Evolutionary conservation across 2,329 filamentous ascomycete species (phyloP), one percentile per base, ranked within the genome.

Genomic region (Fusarium drepaniforme): DNA sequence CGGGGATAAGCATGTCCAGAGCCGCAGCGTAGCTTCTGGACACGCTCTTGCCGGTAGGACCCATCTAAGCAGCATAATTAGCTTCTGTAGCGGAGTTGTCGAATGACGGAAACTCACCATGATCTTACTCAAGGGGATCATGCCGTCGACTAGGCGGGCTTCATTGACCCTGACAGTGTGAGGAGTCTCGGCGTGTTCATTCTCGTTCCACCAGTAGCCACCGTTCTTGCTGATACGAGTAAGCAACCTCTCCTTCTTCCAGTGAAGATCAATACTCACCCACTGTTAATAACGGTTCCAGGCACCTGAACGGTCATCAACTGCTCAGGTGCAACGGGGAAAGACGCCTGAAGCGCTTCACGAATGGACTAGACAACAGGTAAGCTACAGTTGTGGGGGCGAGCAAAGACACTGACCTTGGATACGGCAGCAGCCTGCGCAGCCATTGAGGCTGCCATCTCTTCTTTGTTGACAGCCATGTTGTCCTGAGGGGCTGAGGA

Each of bases 71-170:
- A 23, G 12, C 5, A 15, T 15, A 5, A 12, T 46, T 15, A 46
- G 42, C 3, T 5, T 42, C 42, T 23, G 6, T 21, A 46, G 3
- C 3, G 3, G 3, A 46, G 6, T 15, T 3, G 2, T 16, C 25
- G 25, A 25, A 25, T 25, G 4, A 25, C 25, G 25, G 25, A 25
- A 8, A 25, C 63, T 40, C 4, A 46, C 63, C 28, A 38, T 65
- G 38, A 38, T 25, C 37, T 65, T 65, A 2, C 30, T 40, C 12
- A 65, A 18, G 25, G 63, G 63, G n/a, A 65, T 46, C 63, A 65
- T 65, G 53, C 51, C 51, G 15, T 65, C 61, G 13, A 64, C 61
- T 6, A 64, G 44, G 3, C 61, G 42, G 5, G 61, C 42, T 23
- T 64, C 61, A 18, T 64, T 64, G 21, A 64, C 61, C 30, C 38